Evolutionary conservation across 2,329 filamentous ascomycete species (phyloP), one percentile per base, ranked within the genome.

Genomic region (Alternaria sp.): DNA sequence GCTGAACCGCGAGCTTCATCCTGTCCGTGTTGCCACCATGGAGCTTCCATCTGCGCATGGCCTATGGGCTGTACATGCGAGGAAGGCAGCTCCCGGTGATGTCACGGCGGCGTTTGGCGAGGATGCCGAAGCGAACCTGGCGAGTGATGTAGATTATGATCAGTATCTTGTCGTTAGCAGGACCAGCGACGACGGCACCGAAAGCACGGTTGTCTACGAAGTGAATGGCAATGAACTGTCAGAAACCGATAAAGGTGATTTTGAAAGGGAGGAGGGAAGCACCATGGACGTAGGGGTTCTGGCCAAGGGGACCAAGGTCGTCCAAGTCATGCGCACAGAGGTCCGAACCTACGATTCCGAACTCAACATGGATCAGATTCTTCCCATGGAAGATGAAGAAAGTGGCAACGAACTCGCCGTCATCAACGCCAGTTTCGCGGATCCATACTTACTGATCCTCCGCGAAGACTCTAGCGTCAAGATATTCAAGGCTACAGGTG

Each of bases 261-360:
- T 98, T 74, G 96, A 99, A 63, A 89, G 91, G 4, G 92, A 92
- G 46, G 92, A 94, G 64, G 95, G 94, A 27, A 87, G 90, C 32
- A 97, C 95, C 0, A 85, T 98, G 48, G 91, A 96, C 68, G 91
- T 95, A 18, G 92, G 92, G 16, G 91, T 90, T 0, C 87, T 99
- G 78, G 91, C 91, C n/a, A 87, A 87, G 53, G 89, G 92, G 62
- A 92, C 87, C 74, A 88, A 93, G 60, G 89, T 98, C 34, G 90
- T 98, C 16, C 95, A 98, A 74, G 90, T 97, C 2, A 84, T 97
- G 54, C 91, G 90, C 66, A 92, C 89, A 2, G 94, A 98, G 73
- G 88, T 98, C 25, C 87, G 94, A 60, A 94, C 91, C 63, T 99
- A 97, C 71, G 94, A 98, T 77, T 90, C 90, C 79, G 92, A 97